Evolutionary conservation across 345 rosid species (phyloP).

Genomic region (Brassica cretica): DNA sequence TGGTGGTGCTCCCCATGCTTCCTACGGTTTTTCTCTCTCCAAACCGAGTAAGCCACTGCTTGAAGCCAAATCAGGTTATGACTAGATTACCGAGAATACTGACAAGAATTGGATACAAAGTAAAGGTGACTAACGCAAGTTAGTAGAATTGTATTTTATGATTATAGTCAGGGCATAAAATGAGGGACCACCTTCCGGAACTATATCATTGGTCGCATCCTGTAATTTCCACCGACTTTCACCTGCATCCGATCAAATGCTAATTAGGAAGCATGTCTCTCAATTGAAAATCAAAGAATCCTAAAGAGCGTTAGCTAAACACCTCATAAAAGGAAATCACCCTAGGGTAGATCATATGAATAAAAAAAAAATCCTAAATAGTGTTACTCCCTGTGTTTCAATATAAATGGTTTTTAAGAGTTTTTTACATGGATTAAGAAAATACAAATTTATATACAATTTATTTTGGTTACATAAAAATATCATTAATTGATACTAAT

Average conservation of each 20-base stretch:
- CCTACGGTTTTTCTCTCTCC: too few species aligned
- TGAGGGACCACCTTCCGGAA: conserved; percentile 72
- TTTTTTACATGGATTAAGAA: too few species aligned
- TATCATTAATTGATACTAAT: too few species aligned
- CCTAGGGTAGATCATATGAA: background rate
- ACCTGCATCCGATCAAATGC: conserved; percentile 45
- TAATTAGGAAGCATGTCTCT: background rate
- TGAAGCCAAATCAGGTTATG: background rate
- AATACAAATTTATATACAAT: too few species aligned
- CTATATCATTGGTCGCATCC: conserved; percentile 75
- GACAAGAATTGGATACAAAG: conserved; percentile 15
- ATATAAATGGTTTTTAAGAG: too few species aligned
- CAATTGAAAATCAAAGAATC: background rate
- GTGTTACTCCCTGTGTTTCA: background rate
- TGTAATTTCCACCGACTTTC: conserved; percentile 61
- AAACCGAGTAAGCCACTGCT: too few species aligned
- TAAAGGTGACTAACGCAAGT: background rate
- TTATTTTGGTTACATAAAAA: too few species aligned
- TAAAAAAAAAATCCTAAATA: background rate
- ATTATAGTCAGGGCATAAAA: background rate
- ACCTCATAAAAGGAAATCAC: background rate
- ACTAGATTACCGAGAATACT: conserved; percentile 77
- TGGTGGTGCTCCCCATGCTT: too few species aligned
- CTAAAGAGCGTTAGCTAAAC: background rate
- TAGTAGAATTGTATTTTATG: background rate